Percentiles rank a stretch among this genome's conserved stretches.
These are phyloP conservation scores for Microdochium paspali DNA, from an alignment of 2,329 filamentous ascomycete genomes.

Conservation along the genomic window DNA sequence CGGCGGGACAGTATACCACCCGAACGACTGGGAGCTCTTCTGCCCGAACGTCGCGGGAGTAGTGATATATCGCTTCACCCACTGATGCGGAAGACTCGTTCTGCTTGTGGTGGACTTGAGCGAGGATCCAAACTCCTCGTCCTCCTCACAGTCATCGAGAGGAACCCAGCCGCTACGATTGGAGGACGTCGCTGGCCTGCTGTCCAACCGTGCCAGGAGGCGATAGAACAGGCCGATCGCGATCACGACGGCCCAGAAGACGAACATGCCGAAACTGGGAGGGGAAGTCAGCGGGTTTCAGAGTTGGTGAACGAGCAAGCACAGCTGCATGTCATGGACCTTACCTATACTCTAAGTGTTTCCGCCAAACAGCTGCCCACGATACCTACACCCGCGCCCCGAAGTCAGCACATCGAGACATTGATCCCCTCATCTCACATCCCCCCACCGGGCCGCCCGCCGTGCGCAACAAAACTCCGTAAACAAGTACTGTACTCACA, in stretches of 20 bases:
- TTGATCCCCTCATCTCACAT: too few relatives aligned
- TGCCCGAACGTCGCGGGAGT: slow-evolving; percentile 34
- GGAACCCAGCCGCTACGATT: slow-evolving; percentile 3
- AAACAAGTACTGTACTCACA: slow-evolving; percentile 16
- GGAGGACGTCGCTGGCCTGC: not conserved
- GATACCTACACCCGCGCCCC: too few relatives aligned
- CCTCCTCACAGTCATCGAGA: not conserved
- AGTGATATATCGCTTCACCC: slow-evolving; percentile 22
- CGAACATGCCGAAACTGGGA: slow-evolving; percentile 21
- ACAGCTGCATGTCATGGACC: not conserved
- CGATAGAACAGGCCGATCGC: slow-evolving; percentile 24
- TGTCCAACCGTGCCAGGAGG: slow-evolving; percentile 4
- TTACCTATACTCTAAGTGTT: slow-evolving; percentile 29
- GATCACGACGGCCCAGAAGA: slow-evolving; percentile 30
- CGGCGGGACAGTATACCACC: slow-evolving; percentile 34
- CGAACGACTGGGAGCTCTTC: slow-evolving; percentile 29
- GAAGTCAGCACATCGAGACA: too few relatives aligned
- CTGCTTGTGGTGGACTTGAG: not conserved
- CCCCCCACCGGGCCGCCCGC: too few relatives aligned
- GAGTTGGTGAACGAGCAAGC: not conserved
- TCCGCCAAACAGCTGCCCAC: slow-evolving; percentile 20
- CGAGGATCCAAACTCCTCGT: slow-evolving; percentile 1
- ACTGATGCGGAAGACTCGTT: slow-evolving; percentile 6
- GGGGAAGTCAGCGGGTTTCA: not conserved
- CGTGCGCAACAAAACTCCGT: too few relatives aligned